Evolutionary conservation across 2,329 filamentous ascomycete genomes (phyloP).

Genomic region (Lasiodiplodia sp.): DNA sequence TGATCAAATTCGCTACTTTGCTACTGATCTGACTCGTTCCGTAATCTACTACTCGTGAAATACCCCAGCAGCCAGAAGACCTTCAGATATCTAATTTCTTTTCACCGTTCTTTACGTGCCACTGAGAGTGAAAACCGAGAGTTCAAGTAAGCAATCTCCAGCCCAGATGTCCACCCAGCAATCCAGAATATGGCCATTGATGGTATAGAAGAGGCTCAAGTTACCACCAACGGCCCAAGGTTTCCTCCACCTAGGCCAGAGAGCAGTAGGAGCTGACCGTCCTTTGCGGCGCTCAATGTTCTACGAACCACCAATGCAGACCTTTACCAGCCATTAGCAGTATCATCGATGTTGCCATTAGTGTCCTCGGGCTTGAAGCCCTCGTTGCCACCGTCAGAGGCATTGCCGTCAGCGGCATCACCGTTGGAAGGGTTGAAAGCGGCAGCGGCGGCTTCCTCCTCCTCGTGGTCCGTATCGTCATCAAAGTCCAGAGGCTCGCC

Average conservation of each 20-base stretch:
- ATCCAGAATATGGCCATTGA: neutral
- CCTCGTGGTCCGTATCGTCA: constrained; percentile 56
- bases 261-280: neutral
- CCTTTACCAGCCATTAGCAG: neutral
- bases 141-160: neutral
- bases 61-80: neutral
- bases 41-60: neutral
- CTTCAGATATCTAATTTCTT: neutral
- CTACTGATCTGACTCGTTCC: neutral
- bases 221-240: constrained; percentile 22
- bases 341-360: neutral
- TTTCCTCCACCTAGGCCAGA: constrained; percentile 5
- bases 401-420: neutral
- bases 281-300: neutral
- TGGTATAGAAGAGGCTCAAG: neutral
- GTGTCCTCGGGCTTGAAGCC: constrained; percentile 15
- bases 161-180: neutral
- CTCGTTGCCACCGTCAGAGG: neutral
- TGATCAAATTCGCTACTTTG: constrained; percentile 14
- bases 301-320: neutral
- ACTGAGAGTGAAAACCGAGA: neutral
- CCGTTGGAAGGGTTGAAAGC: neutral
- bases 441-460: constrained; percentile 26
- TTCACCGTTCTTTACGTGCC: neutral
- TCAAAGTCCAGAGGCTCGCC: constrained; percentile 58